Evolutionary conservation across 192 early-diverging fungal genomes (phyloP), one percentile per base, ranked within the genome.

Genomic region (Spinellus fusiger): DNA sequence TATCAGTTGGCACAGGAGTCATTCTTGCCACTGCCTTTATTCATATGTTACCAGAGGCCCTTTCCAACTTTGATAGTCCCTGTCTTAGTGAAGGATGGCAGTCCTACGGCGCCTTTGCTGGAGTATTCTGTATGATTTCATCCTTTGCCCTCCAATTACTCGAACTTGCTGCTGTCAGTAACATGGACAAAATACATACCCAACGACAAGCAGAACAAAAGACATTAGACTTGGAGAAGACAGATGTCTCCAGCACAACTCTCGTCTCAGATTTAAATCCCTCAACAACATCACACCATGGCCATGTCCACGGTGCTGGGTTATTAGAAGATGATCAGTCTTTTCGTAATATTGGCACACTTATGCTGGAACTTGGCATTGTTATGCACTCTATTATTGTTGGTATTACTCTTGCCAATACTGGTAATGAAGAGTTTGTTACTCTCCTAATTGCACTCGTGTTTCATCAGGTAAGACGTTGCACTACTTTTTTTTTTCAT

Each of bases 281-380:
- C 25, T 9, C 18, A 56, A 18, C 22, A 51, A 25, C 23, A 15
- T 6, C 56, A 59, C 16, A 47, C 38, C 50, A 37, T 62, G 67
- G 50, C 1, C 70, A 66, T 40, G 44, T 29, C 1, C 70, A 71
- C 13, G 49, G 46, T 35, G 59, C 59, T 26, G 59, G 56, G 1
- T 48, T 73, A 16, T 37, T 73, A 12, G 64, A 73, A 37, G 61
- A 66, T 54, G 77, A 80, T 9, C 22, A 67, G 8, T 47, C 61
- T 0, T 56, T 58, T 4, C 59, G 66, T 1, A 51, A 66, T 16
- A 76, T 86, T 49, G 80, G 80, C 1, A 89, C 86, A 3, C 89
- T 84, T 47, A 75, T 89, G 5, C 69, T 92, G 25, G 89, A 92
- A 60, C 72, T 92, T n/a, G 87, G 89, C 31, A 89, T 92, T 37